Evolutionary conservation across 371 early-diverging fungal species (phyloP), one percentile per base, ranked within the genome.

Genomic region (Quaeritorhiza haematococci): DNA sequence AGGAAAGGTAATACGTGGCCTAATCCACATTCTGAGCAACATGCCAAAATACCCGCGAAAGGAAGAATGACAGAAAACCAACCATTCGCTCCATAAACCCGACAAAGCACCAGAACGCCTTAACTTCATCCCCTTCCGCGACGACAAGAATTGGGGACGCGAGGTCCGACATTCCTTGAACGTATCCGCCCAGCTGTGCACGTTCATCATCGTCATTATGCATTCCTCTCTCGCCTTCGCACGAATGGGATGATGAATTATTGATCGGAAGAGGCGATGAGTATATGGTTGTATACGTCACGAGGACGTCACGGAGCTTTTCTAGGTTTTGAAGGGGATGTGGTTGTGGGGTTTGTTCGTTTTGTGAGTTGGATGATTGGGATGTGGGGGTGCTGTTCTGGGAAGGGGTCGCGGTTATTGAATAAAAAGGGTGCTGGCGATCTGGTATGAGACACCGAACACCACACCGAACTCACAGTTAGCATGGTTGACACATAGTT

Each of bases 81-180:
- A 58, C 66, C 69, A 89, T 82, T 50, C 84, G 75, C 41, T 89
- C 81, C 96, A 95, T 95, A 50, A 91, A 82, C 5, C 68, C 62
- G 0, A 80, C 82, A 68, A 95, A 94, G 10, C 88, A 85, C 92
- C 92, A 93, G 58, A 93, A 96, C 0, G 94, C 83, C 63, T 87
- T 80, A 3, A 83, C 86, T 67, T 96, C 96, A 58, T 92, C 87
- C 26, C 86, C 85, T 74, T 91, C 85, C 0, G 55, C 32, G 24
- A 85, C 87, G 1, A 85, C 84, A 71, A 88, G 86, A 8, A 95
- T 61, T 1, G 93, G 92, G 2, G 92, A 84, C 26, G 88, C 68
- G 6, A 96, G 67, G 64, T 96, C 96, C 7, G 86, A 83, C 95
- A 94, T 94, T 34, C 96, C 96, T 69, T 95, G 96, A 0, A 93